Percentiles rank a stretch among this genome's conserved stretches.
Conservation (phyloP, 208 protist species). For the Leishmania tropica region DNA sequence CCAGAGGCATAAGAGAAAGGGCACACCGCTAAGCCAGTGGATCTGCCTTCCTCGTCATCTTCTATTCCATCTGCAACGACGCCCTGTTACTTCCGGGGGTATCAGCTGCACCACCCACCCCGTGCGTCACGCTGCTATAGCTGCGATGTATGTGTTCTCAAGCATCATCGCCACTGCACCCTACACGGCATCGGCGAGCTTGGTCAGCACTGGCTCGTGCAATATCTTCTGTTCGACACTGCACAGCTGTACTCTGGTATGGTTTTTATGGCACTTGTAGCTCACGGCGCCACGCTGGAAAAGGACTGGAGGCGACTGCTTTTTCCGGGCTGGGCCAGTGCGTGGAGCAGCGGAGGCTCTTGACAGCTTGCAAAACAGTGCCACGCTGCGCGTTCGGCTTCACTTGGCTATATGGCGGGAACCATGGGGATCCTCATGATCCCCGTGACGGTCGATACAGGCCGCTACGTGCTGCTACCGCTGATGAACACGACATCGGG, state of each 20-base stretch:
- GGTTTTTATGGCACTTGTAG: conserved; percentile 25
- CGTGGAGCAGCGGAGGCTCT: conserved; percentile 15
- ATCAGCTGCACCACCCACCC: conserved; percentile 51
- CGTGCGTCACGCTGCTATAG: conserved; percentile 78
- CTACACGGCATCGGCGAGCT: conserved; percentile 76
- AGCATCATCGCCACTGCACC: conserved; percentile 86
- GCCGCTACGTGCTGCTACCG: conserved; percentile 36
- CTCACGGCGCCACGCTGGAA: conserved; percentile 29
- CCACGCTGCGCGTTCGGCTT: conserved; percentile 22
- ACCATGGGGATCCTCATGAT: conserved; percentile 28
- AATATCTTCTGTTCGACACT: conserved; percentile 52
- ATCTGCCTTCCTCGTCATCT: neutral
- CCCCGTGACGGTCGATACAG: conserved; percentile 25
- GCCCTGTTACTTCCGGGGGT: conserved; percentile 57
- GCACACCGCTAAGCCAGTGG: conserved; percentile 1
- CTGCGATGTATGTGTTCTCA: conserved; percentile 80
- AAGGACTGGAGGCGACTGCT: conserved; percentile 23
- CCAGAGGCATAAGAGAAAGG: neutral
- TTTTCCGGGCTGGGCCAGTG: conserved; percentile 4
- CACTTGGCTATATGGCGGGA: conserved; percentile 26
- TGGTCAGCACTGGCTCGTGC: conserved; percentile 76
- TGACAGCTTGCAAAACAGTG: conserved; percentile 20
- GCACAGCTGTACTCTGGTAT: conserved; percentile 35
- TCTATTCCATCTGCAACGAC: neutral
- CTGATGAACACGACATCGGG: conserved; percentile 34